phyloP scores from a whole-genome alignment of 2,329 filamentous ascomycete species.

The Colletotrichum nymphaeae region DNA sequence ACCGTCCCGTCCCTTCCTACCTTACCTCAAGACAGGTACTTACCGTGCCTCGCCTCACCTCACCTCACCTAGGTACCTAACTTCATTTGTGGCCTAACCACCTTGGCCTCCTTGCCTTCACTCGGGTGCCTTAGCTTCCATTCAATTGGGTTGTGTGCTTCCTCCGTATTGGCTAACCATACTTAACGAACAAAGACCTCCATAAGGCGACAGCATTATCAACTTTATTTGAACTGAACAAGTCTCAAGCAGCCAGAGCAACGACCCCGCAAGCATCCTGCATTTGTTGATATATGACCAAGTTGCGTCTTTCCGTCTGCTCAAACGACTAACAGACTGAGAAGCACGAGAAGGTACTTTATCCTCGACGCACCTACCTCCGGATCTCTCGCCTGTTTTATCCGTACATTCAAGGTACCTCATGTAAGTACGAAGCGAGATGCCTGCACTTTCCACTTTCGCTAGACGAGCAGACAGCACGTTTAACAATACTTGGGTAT shows the following conservation, averaged over 20 bases:
- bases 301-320: background rate
- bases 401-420: background rate
- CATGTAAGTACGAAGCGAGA: background rate
- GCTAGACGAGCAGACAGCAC: background rate
- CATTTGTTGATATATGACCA: background rate
- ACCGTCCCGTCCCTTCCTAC: conserved; percentile 12
- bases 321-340: background rate
- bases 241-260: background rate
- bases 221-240: background rate
- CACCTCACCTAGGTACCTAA: background rate
- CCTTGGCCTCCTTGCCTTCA: background rate
- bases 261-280: background rate
- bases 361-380: too few species aligned
- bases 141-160: background rate
- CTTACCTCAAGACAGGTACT: too few species aligned
- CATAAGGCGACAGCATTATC: background rate
- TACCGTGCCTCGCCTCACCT: background rate
- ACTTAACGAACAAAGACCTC: background rate
- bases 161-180: background rate
- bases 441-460: background rate
- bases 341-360: background rate
- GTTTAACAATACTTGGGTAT: background rate
- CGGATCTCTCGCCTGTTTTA: too few species aligned
- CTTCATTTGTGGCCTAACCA: background rate
- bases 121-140: background rate